These are phyloP conservation scores for Biscogniauxia marginata DNA, from an alignment of 2,329 filamentous ascomycete genomes.

Conservation along the genomic window DNA sequence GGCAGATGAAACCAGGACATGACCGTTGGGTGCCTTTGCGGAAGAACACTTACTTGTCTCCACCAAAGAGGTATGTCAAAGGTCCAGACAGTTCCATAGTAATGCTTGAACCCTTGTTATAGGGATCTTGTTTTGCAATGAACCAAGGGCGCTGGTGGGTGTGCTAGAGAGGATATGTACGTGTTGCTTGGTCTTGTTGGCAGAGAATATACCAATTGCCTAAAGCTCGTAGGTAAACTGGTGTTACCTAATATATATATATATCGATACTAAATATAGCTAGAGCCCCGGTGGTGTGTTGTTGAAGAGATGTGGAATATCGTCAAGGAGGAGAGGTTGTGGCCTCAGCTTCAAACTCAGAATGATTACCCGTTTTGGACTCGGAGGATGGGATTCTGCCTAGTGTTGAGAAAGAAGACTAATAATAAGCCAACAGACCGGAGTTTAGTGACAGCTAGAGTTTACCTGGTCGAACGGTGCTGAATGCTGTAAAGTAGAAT, in stretches of 20 bases:
- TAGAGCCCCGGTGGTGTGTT: background rate
- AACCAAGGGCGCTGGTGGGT: background rate
- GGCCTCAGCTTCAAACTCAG: too few species aligned
- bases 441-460: too few species aligned
- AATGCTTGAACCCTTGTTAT: background rate
- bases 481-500: too few species aligned
- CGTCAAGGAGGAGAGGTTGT: too few species aligned
- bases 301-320: too few species aligned
- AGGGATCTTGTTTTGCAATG: background rate
- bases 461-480: too few species aligned
- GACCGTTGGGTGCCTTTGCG: background rate
- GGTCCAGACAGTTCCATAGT: constrained; percentile 8
- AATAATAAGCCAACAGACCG: too few species aligned
- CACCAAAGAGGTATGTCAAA: constrained; percentile 38
- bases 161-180: background rate
- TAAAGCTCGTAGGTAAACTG: too few species aligned
- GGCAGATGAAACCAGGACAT: background rate
- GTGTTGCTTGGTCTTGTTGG: background rate
- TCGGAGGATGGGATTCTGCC: background rate
- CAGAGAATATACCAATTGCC: background rate
- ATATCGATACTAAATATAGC: background rate
- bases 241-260: background rate
- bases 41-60: constrained; percentile 37
- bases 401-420: background rate
- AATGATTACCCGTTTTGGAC: background rate